phyloP scores from a whole-genome alignment of 805 yeast genomes.

The Schwanniomyces vanrijiae region DNA sequence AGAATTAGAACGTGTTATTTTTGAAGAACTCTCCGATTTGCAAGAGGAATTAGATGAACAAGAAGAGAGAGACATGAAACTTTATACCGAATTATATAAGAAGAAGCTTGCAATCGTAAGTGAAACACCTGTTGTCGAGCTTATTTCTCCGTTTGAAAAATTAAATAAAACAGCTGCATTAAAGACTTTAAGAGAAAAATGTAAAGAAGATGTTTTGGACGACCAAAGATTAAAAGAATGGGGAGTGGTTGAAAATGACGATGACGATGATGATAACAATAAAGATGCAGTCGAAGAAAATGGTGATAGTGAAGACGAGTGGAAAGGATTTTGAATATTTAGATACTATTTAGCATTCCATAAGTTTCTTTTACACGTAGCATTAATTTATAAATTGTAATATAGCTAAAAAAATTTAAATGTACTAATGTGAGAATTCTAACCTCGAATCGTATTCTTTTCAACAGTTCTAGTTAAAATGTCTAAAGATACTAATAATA shows the following conservation, averaged over 20 bases:
- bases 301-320: conserved; percentile 24
- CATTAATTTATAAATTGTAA: not conserved
- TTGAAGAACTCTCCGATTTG: conserved; percentile 45
- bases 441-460: not conserved
- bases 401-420: conserved; percentile 1
- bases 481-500: conserved; percentile 9
- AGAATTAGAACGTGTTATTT: conserved; percentile 72
- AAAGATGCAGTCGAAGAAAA: conserved; percentile 17
- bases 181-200: conserved; percentile 66
- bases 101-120: conserved; percentile 33
- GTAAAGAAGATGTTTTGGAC: conserved; percentile 61
- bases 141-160: conserved; percentile 61
- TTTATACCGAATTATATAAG: conserved; percentile 14
- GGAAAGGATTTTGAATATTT: conserved; percentile 29
- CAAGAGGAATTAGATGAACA: conserved; percentile 42
- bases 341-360: conserved; percentile 3
- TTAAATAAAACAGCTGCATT: conserved; percentile 49
- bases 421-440: not conserved
- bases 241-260: conserved; percentile 48
- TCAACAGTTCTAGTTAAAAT: not conserved
- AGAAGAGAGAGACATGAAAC: conserved; percentile 31
- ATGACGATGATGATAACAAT: conserved; percentile 18
- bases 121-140: conserved; percentile 50
- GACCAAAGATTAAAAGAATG: conserved; percentile 66
- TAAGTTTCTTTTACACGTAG: not conserved